Conservation (phyloP, 257 asterid genomes). For the Lycium barbarum region DNA sequence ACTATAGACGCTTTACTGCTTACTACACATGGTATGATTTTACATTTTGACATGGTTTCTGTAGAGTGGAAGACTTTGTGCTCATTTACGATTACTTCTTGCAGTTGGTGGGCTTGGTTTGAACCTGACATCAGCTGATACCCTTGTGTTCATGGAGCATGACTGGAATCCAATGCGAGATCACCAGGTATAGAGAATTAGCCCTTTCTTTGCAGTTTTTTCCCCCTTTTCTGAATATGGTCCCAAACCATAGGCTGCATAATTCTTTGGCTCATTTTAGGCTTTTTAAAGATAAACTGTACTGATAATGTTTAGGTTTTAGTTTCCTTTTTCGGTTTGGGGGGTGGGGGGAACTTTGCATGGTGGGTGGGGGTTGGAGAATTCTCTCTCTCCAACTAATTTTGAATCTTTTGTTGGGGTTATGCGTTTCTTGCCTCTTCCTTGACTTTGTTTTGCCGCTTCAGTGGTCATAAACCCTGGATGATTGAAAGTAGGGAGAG, state of each 20-base stretch:
- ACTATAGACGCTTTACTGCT: constrained; percentile 95
- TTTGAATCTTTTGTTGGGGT: not conserved
- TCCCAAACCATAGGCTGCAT: not conserved
- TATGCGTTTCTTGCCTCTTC: not conserved
- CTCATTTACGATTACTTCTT: constrained; percentile 15
- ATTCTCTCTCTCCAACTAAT: not conserved
- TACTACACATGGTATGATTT: constrained; percentile 84
- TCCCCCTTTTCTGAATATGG: not conserved
- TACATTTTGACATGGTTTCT: constrained; percentile 23
- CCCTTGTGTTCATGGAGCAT: constrained; percentile 99
- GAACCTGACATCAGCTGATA: constrained; percentile 97
- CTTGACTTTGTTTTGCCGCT: not conserved
- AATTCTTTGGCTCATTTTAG: not conserved
- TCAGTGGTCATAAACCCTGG: not conserved
- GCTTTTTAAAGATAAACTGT: not conserved
- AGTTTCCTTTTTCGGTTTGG: not conserved
- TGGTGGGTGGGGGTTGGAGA: constrained; percentile 4
- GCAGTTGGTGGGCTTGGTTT: constrained; percentile 99
- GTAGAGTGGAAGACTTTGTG: not conserved
- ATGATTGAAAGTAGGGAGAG: not conserved
- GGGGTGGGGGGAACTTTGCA: not conserved
- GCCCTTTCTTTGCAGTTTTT: constrained; percentile 23
- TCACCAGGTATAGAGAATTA: constrained; percentile 73
- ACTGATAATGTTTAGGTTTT: not conserved
- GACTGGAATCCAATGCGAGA: constrained; percentile 99